Percentiles rank a stretch among this genome's conserved stretches.
Conservation (phyloP, 352 stramenopile species). For the Elongisporangium prolatum region DNA sequence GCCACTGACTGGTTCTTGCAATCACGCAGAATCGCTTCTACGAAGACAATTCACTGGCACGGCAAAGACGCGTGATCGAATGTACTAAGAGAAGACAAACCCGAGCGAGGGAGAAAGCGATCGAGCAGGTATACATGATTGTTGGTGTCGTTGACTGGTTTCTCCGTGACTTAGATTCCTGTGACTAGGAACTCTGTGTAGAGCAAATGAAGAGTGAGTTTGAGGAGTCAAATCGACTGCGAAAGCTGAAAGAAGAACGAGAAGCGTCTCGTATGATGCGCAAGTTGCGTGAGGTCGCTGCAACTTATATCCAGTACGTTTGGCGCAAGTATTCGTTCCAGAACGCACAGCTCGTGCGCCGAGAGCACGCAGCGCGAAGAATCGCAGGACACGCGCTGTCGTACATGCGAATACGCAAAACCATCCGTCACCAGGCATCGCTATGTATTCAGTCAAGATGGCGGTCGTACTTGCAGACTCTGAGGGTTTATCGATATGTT, state of each 20-base stretch:
- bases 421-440: slow-evolving; percentile 15
- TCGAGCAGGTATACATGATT: slow-evolving; percentile 35
- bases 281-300: slow-evolving; percentile 59
- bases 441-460: slow-evolving; percentile 32
- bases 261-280: slow-evolving; percentile 49
- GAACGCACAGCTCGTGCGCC: slow-evolving; percentile 6
- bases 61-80: slow-evolving; percentile 49
- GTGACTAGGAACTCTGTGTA: slow-evolving; percentile 32
- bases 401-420: slow-evolving; percentile 11
- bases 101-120: slow-evolving; percentile 36
- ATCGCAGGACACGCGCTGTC: slow-evolving; percentile 30
- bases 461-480: slow-evolving; percentile 6
- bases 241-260: slow-evolving; percentile 35
- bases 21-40: slow-evolving; percentile 60
- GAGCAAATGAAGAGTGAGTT: slow-evolving; percentile 42
- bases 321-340: slow-evolving; percentile 29
- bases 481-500: slow-evolving; percentile 11
- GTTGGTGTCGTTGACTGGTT: neutral
- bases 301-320: slow-evolving; percentile 65
- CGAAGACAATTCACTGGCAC: slow-evolving; percentile 59
- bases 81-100: slow-evolving; percentile 52
- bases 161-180: neutral
- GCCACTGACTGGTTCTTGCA: neutral
- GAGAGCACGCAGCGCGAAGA: slow-evolving; percentile 16
- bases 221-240: slow-evolving; percentile 30